Evolutionary conservation across 768 basidiomycete species (phyloP).

Genomic region (Lactarius tabidus): DNA sequence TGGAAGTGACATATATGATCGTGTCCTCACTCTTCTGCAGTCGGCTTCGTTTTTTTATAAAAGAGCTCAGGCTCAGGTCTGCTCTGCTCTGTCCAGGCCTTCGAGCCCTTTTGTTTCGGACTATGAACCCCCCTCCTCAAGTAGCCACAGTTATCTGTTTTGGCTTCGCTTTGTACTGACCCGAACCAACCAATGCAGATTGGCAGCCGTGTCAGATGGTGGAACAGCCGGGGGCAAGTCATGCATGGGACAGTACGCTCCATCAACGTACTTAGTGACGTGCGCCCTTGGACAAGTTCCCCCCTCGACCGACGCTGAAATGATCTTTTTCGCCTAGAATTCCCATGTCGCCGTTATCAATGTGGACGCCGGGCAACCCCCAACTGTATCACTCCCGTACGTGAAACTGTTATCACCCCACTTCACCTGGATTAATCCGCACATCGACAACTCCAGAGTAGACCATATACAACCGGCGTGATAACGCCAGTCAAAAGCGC

Average conservation of each 20-base stretch:
- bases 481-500: conserved; percentile 1
- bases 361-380: conserved; percentile 39
- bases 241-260: conserved; percentile 57
- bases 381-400: conserved; percentile 54
- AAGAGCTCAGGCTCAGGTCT: conserved; percentile 4
- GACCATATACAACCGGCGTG: conserved; percentile 16
- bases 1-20: conserved; percentile 24
- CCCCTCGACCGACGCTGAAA: conserved; percentile 1
- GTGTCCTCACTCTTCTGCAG: conserved; percentile 1
- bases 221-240: conserved; percentile 49
- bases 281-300: conserved; percentile 32
- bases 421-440: not conserved
- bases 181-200: conserved; percentile 37
- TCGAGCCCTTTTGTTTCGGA: conserved; percentile 52
- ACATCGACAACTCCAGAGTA: conserved; percentile 1
- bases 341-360: conserved; percentile 53
- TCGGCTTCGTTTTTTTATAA: conserved; percentile 13
- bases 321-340: conserved; percentile 40
- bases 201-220: conserved; percentile 68
- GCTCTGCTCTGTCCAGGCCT: conserved; percentile 9
- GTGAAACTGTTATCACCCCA: conserved; percentile 27
- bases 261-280: conserved; percentile 54
- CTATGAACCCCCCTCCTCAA: conserved; percentile 56
- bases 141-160: conserved; percentile 27
- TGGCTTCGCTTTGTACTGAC: conserved; percentile 19